Evolutionary conservation across 1,139 yeast genomes (phyloP).

Genomic region (Debaryomyces coudertii): DNA sequence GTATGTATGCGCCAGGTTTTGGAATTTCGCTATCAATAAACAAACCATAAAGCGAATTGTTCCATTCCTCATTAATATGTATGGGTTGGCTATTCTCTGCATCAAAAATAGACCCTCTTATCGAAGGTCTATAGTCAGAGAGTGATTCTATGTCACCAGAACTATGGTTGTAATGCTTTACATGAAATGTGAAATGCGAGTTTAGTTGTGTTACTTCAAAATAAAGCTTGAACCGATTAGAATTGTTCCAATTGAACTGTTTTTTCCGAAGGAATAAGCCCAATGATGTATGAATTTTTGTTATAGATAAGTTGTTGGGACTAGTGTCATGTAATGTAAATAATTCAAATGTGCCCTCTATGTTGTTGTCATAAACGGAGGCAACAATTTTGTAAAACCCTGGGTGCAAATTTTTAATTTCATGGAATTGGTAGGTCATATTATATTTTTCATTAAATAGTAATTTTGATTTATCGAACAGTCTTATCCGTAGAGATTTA

Average conservation of each 20-base stretch:
- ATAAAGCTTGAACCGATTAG: slow-evolving; percentile 39
- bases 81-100: slow-evolving; percentile 30
- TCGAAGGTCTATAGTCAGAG: slow-evolving; percentile 40
- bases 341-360: slow-evolving; percentile 18
- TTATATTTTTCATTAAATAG: slow-evolving; percentile 33
- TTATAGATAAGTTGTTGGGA: slow-evolving; percentile 16
- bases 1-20: slow-evolving; percentile 35
- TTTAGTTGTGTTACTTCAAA: slow-evolving; percentile 26
- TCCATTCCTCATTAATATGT: slow-evolving; percentile 44
- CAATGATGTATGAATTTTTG: slow-evolving; percentile 28
- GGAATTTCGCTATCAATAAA: slow-evolving; percentile 38
- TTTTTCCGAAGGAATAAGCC: slow-evolving; percentile 39
- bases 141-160: slow-evolving; percentile 24
- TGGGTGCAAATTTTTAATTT: slow-evolving; percentile 31
- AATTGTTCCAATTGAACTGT: slow-evolving; percentile 39
- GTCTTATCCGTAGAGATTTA: slow-evolving; percentile 23
- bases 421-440: slow-evolving; percentile 21
- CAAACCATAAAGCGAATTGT: slow-evolving; percentile 47
- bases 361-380: slow-evolving; percentile 30
- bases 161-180: slow-evolving; percentile 23
- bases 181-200: slow-evolving; percentile 30
- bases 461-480: slow-evolving; percentile 34
- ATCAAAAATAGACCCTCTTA: slow-evolving; percentile 50
- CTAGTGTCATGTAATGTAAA: slow-evolving; percentile 17
- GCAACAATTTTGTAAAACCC: slow-evolving; percentile 40